These are phyloP conservation scores for Ceratocystis albifundus DNA, from an alignment of 2,329 filamentous ascomycete genomes.

Conservation along the genomic window DNA sequence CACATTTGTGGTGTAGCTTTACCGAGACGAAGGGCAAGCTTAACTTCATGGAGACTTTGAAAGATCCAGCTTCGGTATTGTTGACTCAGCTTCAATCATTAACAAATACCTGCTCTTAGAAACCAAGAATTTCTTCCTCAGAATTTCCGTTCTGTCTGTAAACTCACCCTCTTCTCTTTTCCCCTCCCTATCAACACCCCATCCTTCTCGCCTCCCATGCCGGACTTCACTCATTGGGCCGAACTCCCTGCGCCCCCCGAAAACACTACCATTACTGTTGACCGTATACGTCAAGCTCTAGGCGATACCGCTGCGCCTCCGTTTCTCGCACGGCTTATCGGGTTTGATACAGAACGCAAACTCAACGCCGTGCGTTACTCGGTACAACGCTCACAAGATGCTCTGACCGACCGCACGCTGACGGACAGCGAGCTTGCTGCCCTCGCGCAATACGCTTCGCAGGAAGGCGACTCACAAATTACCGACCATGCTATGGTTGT, in stretches of 20 bases:
- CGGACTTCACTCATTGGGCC: constrained; percentile 18
- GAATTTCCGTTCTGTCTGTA: too few relatives aligned
- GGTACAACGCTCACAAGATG: constrained; percentile 21
- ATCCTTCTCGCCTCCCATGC: constrained; percentile 1
- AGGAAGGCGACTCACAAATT: constrained; percentile 24
- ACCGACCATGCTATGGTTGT: constrained; percentile 29
- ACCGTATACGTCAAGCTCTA: constrained; percentile 16
- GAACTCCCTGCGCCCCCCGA: constrained; percentile 17
- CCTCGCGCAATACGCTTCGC: constrained; percentile 29
- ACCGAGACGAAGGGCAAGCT: too few relatives aligned
- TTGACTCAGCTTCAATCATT: too few relatives aligned
- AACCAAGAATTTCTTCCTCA: too few relatives aligned
- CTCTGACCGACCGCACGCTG: constrained; percentile 29
- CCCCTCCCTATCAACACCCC: not conserved
- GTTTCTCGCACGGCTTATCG: constrained; percentile 18
- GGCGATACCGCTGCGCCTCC: constrained; percentile 17
- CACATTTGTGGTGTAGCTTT: not conserved
- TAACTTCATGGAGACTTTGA: too few relatives aligned
- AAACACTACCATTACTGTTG: constrained; percentile 14
- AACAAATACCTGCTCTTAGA: too few relatives aligned
- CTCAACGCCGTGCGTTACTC: constrained; percentile 26
- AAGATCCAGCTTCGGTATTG: too few relatives aligned
- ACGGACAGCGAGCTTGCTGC: constrained; percentile 32
- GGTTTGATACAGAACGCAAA: constrained; percentile 18
- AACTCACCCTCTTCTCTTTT: not conserved